Conservation (phyloP, 1,284 basidiomycete genomes). For the Rhodotorula sp. region DNA sequence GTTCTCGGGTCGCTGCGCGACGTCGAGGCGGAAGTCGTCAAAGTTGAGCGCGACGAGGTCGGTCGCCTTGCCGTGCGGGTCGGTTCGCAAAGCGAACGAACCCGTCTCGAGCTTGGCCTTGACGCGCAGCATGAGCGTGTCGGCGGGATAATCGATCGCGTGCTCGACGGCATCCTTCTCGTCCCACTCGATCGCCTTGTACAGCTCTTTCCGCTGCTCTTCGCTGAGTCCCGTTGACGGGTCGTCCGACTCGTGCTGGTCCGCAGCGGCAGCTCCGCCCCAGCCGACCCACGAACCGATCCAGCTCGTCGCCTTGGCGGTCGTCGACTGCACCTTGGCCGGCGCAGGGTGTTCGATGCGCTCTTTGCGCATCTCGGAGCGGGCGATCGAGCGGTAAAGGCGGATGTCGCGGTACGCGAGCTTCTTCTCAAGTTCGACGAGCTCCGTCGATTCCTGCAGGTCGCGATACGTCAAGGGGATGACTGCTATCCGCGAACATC, state of each 20-base stretch:
- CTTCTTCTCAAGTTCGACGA: constrained; percentile 74
- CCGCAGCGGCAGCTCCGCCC: constrained; percentile 53
- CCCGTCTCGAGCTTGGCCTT: constrained; percentile 79
- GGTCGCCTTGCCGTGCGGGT: constrained; percentile 61
- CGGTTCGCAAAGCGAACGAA: constrained; percentile 70
- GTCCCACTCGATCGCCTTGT: constrained; percentile 92
- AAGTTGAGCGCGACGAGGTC: constrained; percentile 89
- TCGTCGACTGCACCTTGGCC: constrained; percentile 48
- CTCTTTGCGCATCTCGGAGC: constrained; percentile 84
- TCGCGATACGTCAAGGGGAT: neutral
- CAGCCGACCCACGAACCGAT: constrained; percentile 69
- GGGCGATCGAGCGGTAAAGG: constrained; percentile 94
- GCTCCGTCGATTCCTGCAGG: constrained; percentile 60
- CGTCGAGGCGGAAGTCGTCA: constrained; percentile 79
- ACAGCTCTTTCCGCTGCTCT: constrained; percentile 87
- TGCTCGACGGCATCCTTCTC: constrained; percentile 70
- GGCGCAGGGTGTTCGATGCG: constrained; percentile 47
- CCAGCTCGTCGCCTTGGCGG: constrained; percentile 62
- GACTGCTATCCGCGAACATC: constrained; percentile 1
- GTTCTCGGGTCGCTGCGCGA: constrained; percentile 83
- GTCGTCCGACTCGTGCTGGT: constrained; percentile 45
- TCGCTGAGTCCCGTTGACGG: constrained; percentile 75
- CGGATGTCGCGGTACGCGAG: constrained; percentile 93
- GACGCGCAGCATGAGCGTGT: constrained; percentile 77
- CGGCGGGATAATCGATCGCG: constrained; percentile 64